A percentile compares a stretch with the other conserved stretches of the same genome.
Evolutionary conservation across 1,284 basidiomycete species (phyloP).

Genomic region (Ustilago lituana): DNA sequence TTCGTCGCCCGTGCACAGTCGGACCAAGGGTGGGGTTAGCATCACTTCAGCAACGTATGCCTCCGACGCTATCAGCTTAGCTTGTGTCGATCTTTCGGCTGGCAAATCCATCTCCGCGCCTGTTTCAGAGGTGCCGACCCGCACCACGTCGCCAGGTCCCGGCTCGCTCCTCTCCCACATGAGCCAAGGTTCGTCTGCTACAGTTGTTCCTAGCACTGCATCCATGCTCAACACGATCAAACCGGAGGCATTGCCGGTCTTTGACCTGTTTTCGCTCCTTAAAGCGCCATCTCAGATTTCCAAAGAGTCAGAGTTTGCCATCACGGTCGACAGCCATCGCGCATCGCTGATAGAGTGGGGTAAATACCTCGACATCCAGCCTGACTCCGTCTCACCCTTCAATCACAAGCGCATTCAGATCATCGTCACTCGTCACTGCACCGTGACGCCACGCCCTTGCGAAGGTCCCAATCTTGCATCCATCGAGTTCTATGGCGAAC

Average conservation of each 20-base stretch:
- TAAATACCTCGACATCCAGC: slow-evolving; percentile 40
- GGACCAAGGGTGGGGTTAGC: slow-evolving; percentile 3
- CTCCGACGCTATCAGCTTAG: background rate
- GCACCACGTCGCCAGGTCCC: slow-evolving; percentile 33
- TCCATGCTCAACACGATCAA: slow-evolving; percentile 26
- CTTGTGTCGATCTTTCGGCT: slow-evolving; percentile 16
- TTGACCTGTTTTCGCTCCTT: slow-evolving; percentile 42
- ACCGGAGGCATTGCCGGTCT: slow-evolving; percentile 19
- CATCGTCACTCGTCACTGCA: slow-evolving; percentile 79
- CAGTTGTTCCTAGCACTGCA: slow-evolving; percentile 1
- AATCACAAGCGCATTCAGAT: slow-evolving; percentile 89
- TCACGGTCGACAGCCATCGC: slow-evolving; percentile 44
- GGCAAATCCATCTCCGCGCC: slow-evolving; percentile 30
- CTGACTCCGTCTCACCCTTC: slow-evolving; percentile 79
- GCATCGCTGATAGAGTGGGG: slow-evolving; percentile 46
- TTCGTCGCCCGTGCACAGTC: slow-evolving; percentile 25
- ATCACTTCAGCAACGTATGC: background rate
- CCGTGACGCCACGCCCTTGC: slow-evolving; percentile 70
- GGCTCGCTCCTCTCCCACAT: slow-evolving; percentile 17
- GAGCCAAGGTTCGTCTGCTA: slow-evolving; percentile 16
- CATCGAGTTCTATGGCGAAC: slow-evolving; percentile 89
- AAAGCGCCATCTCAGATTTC: slow-evolving; percentile 43
- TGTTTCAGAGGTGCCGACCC: slow-evolving; percentile 39
- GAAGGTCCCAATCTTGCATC: slow-evolving; percentile 72
- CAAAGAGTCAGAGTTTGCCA: slow-evolving; percentile 41